Base-by-base conservation (phyloP, 108 stramenopile genomes). In the Mediolabrus comicus region DNA sequence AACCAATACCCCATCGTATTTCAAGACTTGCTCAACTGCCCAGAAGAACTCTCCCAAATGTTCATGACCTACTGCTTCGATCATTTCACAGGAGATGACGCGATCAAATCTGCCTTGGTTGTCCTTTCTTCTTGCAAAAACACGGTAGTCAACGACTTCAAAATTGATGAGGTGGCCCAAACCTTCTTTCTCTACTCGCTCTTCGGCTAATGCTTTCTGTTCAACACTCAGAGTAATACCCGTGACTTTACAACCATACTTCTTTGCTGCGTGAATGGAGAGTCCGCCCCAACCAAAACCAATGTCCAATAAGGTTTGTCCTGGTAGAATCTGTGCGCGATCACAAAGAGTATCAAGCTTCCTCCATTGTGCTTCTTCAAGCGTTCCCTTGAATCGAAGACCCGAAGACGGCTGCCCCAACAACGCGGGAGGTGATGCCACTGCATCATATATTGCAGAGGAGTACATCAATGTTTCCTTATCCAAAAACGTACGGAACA, bases 211-310 rank as follows among this genome's bases (percentile, higher is more conserved):
- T 13, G 87, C 90, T 61, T 84, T 84, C 83, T 99, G 98, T 82
- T 99, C 97, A 7, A 91, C 92, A 55, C 90, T 92, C 4, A 98
- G 84, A 17, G 97, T 97, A 63, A 99, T 97, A 54, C 97, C 98
- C 17, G 80, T 82, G 22, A 98, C 97, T 24, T 73, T 84, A 77
- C 96, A 96, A 11, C 95, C 92, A 65, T 89, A 96, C 66, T 91
- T 92, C 68, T 89, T 82, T 24, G 96, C 96, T 8, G 94, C 90
- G 65, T 90, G 95, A 62, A 99, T 80, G 5, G 91, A 90, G 2
- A 99, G 75, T 24, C 95, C 94, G 6, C 97, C 98, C 97, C 97
- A 98, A 17, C 97, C 97, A 70, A 94, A 98, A 31, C 97, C 97
- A 77, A 99, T 95, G 61, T 98, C 97, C 27, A 99, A 84, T 22